Percentiles rank a stretch among this genome's conserved stretches.
Conservation (phyloP, 2,329 filamentous ascomycete genomes). For the Colletotrichum falcatum region DNA sequence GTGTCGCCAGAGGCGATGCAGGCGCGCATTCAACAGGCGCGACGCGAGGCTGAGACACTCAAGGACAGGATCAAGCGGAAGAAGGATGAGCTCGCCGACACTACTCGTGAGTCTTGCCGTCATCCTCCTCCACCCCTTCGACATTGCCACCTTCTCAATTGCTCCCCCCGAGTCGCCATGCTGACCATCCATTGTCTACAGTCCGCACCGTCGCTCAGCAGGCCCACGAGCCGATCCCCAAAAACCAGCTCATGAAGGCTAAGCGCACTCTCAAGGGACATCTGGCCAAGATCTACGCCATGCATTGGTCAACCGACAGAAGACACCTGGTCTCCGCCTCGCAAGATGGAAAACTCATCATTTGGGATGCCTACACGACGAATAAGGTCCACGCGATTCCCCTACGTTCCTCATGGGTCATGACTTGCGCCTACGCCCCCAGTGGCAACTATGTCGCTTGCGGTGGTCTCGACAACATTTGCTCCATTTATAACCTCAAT, state of each 20-base stretch:
- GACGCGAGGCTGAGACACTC: conserved; percentile 96
- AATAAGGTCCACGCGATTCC: conserved; percentile 99
- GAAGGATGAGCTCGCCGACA: conserved; percentile 99
- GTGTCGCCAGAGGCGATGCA: conserved; percentile 85
- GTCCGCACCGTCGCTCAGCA: conserved; percentile 93
- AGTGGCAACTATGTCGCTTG: conserved; percentile 99
- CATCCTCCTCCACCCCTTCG: conserved; percentile 28
- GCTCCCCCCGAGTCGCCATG: conserved; percentile 33
- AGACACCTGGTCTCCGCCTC: conserved; percentile 97
- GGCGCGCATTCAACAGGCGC: conserved; percentile 89
- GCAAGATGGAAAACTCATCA: conserved; percentile 99
- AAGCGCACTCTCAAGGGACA: conserved; percentile 98
- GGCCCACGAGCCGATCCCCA: conserved; percentile 90
- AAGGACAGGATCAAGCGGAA: conserved; percentile 99
- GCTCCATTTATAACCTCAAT: conserved; percentile 99
- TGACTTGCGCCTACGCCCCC: conserved; percentile 99
- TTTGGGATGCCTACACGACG: conserved; percentile 99
- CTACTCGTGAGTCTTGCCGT: conserved; percentile 80
- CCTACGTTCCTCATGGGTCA: conserved; percentile 97
- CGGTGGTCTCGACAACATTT: conserved; percentile 98
- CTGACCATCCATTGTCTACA: conserved; percentile 54
- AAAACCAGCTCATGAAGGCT: conserved; percentile 94
- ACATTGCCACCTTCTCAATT: conserved; percentile 31
- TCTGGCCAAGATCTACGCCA: conserved; percentile 98
- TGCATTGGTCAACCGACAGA: conserved; percentile 99